Conservation (phyloP, 2,329 filamentous ascomycete species). For the Botrytis fragariae region DNA sequence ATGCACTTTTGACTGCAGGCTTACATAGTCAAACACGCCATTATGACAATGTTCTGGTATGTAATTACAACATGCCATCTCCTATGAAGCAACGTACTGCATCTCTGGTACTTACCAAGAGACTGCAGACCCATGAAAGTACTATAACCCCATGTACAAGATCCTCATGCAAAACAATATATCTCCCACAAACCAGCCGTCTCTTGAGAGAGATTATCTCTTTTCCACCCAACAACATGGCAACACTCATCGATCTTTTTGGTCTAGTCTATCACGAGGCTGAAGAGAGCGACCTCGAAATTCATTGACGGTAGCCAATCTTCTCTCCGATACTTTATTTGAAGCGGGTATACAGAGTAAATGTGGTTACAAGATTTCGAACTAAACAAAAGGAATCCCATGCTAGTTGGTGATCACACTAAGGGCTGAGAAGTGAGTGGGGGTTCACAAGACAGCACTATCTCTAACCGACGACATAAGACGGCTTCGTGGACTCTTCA, state of each 20-base stretch:
- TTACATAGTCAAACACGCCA: neutral
- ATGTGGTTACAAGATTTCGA: slow-evolving; percentile 6
- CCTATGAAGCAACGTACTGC: neutral
- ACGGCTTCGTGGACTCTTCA: slow-evolving; percentile 6
- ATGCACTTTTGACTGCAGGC: slow-evolving; percentile 11
- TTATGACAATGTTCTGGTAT: slow-evolving; percentile 9
- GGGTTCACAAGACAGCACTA: slow-evolving; percentile 22
- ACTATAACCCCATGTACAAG: neutral
- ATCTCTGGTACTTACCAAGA: slow-evolving; percentile 6
- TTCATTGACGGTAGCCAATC: slow-evolving; percentile 11
- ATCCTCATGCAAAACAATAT: slow-evolving; percentile 13
- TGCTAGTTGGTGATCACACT: slow-evolving; percentile 17
- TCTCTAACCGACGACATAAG: slow-evolving; percentile 13
- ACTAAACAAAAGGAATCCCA: slow-evolving; percentile 18
- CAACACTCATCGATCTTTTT: neutral
- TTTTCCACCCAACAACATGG: neutral
- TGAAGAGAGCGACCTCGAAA: neutral
- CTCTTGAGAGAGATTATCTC: neutral
- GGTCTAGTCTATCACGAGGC: slow-evolving; percentile 2
- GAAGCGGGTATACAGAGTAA: slow-evolving; percentile 25
- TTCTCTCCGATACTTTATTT: slow-evolving; percentile 22
- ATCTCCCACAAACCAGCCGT: slow-evolving; percentile 16
- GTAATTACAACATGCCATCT: slow-evolving; percentile 14
- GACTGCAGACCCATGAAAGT: slow-evolving; percentile 1
- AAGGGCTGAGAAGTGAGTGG: slow-evolving; percentile 21